Evolutionary conservation across 345 rosid species (phyloP), one percentile per base, ranked within the genome.

Genomic region (Citrus cavaleriei): DNA sequence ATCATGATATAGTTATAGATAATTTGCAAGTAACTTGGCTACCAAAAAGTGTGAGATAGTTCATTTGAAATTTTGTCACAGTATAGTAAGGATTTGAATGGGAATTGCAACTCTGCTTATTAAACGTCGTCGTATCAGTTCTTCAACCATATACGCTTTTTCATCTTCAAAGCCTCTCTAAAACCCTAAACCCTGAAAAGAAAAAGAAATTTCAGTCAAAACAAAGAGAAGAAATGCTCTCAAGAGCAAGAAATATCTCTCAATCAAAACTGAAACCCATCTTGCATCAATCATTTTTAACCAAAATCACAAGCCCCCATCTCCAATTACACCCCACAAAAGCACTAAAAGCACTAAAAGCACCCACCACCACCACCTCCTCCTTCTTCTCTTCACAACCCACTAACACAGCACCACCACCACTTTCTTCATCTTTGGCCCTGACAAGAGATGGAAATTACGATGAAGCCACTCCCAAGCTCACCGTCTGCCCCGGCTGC

Each of bases 401-500:
- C 30, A 19, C 74, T 3, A 70, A 54, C 77, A 35, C 82, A 8
- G 12, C 79, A 25, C 28, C 77, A 22, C 49, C 75, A 0, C 10
- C 77, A 4, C 22, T 78, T 40, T 49, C 80, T n/a, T 75, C 77
- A 24, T 70, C 79, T 55, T 81, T 83, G 9, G 66, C 84, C 72
- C 78, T 91, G 58, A 84, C 83, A 77, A 89, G 99, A 42, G 99
- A 96, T 77, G 98, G 99, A 1, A 96, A 94, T 76, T 91, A 85
- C 81, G 89, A 91, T 24, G 94, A 87, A 35, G 84, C 89, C 71
- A 86, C 91, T 73, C 85, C 93, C 19, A 38, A 60, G 60, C 73
- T 81, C 74, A 71, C 90, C n/a, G 90, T 96, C 74, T 96, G 99
- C 80, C 95, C 95, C 12, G 99, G 98, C 38, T 96, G 99, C 70